Evolutionary conservation across 2,329 filamentous ascomycete genomes (phyloP).

Genomic region (Zymoseptoria brevis): DNA sequence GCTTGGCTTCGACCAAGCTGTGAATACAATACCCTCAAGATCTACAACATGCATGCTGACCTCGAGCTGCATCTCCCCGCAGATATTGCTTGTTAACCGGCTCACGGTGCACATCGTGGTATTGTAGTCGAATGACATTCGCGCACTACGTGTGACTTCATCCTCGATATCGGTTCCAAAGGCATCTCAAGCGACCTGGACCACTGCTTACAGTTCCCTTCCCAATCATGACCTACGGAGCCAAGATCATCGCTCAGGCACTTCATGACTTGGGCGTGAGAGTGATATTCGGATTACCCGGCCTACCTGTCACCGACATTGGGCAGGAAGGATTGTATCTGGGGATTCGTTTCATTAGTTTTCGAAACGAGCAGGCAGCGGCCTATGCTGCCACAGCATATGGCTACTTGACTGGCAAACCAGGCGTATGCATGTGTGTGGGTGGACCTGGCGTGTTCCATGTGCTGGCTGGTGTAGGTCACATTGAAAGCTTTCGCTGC

Average conservation of each 20-base stretch:
- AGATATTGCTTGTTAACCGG: not conserved
- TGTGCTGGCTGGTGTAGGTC: constrained; percentile 47
- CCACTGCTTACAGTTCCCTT: not conserved
- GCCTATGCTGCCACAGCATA: constrained; percentile 52
- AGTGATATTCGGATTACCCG: constrained; percentile 47
- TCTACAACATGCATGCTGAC: constrained; percentile 5
- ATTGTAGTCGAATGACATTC: not conserved
- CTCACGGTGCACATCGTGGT: not conserved
- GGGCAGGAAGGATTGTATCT: constrained; percentile 50
- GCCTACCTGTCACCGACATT: constrained; percentile 50
- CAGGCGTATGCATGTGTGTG: constrained; percentile 52
- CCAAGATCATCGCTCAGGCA: constrained; percentile 42
- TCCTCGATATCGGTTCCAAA: not conserved
- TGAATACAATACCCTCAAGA: not conserved
- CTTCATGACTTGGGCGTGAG: constrained; percentile 43
- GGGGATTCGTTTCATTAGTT: constrained; percentile 51
- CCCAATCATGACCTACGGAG: constrained; percentile 26
- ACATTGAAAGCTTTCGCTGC: not conserved
- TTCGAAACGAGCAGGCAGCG: constrained; percentile 52
- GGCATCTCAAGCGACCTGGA: not conserved
- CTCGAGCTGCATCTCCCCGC: constrained; percentile 2
- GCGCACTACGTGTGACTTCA: not conserved
- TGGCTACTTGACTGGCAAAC: constrained; percentile 49
- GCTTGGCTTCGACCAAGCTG: not conserved
- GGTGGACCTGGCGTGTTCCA: constrained; percentile 53